Base-by-base conservation (phyloP, 371 early-diverging fungal genomes). In the Entomophthora muscae region DNA sequence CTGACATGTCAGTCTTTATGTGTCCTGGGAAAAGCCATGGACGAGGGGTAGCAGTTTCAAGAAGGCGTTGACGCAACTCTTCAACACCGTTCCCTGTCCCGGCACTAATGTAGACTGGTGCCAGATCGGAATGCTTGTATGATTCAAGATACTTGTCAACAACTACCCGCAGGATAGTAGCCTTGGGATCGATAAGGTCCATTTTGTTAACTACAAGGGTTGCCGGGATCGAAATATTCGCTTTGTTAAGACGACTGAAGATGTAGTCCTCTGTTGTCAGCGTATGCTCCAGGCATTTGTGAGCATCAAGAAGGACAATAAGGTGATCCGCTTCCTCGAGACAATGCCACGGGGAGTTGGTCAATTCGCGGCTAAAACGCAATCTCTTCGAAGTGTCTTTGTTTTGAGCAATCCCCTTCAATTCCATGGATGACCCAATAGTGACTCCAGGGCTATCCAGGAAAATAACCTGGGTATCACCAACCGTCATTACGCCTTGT, bases 381-480 rank as follows among this genome's bases (percentile, higher is more conserved):
- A 58, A 32, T 7, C 26, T 58, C 31, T 23, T 58, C 10, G 17
- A 42, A 17, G 42, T 17, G 10, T 42, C 17, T 17, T 42, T 17
- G 42, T 42, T 17, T 10, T 42, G 42, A 42, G 42, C 17, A 17
- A 42, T 42, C 42, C 42, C 42, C 31, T 58, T 58, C 3, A 23
- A 12, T 32, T 58, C 21, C 5, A 7, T 31, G 59, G 5, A 10
- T 27, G 24, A 28, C 10, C 59, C 59, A 28, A 21, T 58, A 32
- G 59, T 58, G 7, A 58, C 30, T 7, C 59, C 59, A 13, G 59
- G 59, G 31, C 28, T 58, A 58, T 58, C 59, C 26, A 58, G 31
- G 21, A 58, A 58, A 17, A 27, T 21, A 7, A 58, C 26, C 26
- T 58, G 59, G 3, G 21, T 23, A 22, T 58, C 22, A 17, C 21